Conservation (phyloP, 768 basidiomycete species). For the Boletus sp. region DNA sequence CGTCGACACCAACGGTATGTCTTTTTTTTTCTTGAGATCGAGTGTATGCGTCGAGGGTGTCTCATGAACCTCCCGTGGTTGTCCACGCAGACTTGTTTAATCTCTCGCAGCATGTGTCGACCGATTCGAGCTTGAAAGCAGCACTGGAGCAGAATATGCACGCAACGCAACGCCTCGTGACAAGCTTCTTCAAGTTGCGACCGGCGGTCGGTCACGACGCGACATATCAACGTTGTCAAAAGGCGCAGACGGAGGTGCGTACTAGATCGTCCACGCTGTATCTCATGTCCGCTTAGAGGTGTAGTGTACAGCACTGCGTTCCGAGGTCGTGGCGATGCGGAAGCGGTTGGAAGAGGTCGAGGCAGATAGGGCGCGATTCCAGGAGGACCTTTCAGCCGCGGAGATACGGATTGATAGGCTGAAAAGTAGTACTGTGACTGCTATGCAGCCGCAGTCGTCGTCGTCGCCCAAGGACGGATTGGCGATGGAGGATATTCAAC, state of each 20-base stretch:
- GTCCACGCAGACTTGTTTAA: conserved; percentile 29
- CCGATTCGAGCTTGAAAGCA: conserved; percentile 33
- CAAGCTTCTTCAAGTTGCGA: conserved; percentile 47
- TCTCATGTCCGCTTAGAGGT: conserved; percentile 10
- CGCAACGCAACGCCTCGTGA: conserved; percentile 59
- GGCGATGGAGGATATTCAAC: conserved; percentile 27
- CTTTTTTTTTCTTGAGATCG: neutral
- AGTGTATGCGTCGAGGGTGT: neutral
- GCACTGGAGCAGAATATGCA: conserved; percentile 55
- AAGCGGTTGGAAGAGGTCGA: conserved; percentile 50
- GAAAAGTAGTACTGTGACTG: conserved; percentile 51
- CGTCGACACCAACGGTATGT: conserved; percentile 43
- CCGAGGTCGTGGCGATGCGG: conserved; percentile 53
- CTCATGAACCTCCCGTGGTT: neutral
- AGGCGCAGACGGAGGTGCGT: conserved; percentile 59
- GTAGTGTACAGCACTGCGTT: conserved; percentile 58
- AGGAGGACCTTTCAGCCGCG: conserved; percentile 49
- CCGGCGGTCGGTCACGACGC: conserved; percentile 37
- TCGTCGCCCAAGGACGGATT: conserved; percentile 33
- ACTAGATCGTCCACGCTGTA: neutral
- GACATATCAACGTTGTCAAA: conserved; percentile 48
- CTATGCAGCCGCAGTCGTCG: conserved; percentile 42
- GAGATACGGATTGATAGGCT: conserved; percentile 65
- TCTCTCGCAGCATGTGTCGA: conserved; percentile 32
- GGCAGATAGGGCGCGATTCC: conserved; percentile 47